phyloP scores from a whole-genome alignment of 1,284 basidiomycete genomes.

The Puccinia horiana region DNA sequence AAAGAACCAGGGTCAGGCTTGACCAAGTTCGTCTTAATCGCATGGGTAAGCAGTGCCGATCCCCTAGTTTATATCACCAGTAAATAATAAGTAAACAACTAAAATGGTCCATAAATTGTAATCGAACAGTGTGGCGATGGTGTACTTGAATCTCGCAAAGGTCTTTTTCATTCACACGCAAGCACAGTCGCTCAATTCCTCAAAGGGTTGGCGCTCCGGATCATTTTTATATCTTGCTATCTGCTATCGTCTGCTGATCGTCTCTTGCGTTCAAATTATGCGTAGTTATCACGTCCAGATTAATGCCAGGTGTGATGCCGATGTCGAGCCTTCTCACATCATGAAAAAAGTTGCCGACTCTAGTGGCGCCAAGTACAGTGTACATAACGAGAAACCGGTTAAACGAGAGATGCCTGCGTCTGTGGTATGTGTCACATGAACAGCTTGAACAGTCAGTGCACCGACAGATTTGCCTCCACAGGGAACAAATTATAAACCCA shows the following conservation, averaged over 20 bases:
- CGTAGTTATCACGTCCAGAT: constrained; percentile 76
- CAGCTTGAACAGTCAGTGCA: constrained; percentile 65
- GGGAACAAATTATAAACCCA: constrained; percentile 55
- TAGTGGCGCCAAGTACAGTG: constrained; percentile 86
- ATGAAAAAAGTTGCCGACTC: constrained; percentile 85
- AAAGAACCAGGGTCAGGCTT: constrained; percentile 84
- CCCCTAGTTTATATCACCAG: background rate
- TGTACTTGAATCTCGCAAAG: constrained; percentile 87
- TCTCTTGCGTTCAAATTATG: background rate
- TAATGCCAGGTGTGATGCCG: constrained; percentile 84
- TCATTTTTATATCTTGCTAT: background rate
- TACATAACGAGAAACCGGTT: constrained; percentile 61
- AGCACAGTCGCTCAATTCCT: constrained; percentile 79
- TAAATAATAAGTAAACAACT: background rate
- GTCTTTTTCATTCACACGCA: constrained; percentile 84
- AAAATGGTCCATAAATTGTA: background rate
- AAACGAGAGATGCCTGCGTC: constrained; percentile 55
- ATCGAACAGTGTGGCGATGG: constrained; percentile 77
- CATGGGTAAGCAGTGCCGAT: constrained; percentile 57
- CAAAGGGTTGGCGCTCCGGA: constrained; percentile 62
- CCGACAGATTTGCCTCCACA: constrained; percentile 51
- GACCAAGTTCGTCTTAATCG: constrained; percentile 83
- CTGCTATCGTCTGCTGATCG: background rate
- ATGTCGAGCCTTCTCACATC: constrained; percentile 76
- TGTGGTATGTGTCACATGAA: constrained; percentile 66